These are phyloP conservation scores for Crucihimalaya himalaica DNA, from an alignment of 345 rosid genomes.

Conservation along the genomic window DNA sequence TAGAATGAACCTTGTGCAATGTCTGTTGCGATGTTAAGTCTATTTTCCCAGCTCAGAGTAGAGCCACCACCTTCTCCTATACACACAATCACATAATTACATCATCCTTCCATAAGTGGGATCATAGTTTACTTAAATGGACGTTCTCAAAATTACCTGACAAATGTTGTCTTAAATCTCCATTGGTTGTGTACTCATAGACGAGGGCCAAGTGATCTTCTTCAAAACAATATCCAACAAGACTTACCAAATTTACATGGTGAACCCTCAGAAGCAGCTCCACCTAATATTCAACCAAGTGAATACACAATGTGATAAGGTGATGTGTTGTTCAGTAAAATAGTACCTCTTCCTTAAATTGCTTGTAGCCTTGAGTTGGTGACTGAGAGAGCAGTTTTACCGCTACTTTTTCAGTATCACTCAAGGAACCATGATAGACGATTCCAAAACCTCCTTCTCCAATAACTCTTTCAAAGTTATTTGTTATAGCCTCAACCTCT, in stretches of 20 bases:
- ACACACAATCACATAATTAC: not conserved
- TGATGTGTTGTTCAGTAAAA: too few species aligned
- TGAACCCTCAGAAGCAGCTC: too few species aligned
- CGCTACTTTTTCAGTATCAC: slow-evolving; percentile 31
- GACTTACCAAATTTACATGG: too few species aligned
- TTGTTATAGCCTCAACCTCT: slow-evolving; percentile 32
- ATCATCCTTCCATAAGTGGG: not conserved
- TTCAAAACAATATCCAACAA: too few species aligned
- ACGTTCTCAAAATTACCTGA: not conserved
- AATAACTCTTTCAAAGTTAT: slow-evolving; percentile 33
- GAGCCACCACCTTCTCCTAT: not conserved
- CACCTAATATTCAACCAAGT: too few species aligned
- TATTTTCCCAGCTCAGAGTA: not conserved
- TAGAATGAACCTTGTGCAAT: not conserved
- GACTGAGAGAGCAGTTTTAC: slow-evolving; percentile 40
- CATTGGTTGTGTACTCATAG: slow-evolving; percentile 43
- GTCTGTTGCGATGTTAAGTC: not conserved
- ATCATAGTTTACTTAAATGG: not conserved
- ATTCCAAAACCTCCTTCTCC: slow-evolving; percentile 46
- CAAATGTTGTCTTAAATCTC: slow-evolving; percentile 19
- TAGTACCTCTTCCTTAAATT: slow-evolving; percentile 43
- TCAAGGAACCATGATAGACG: slow-evolving; percentile 39
- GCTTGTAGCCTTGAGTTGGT: slow-evolving; percentile 40
- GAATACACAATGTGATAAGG: too few species aligned
- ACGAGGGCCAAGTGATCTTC: not conserved